Base-by-base conservation (phyloP, 1,284 basidiomycete species). In the Malassezia nana region DNA sequence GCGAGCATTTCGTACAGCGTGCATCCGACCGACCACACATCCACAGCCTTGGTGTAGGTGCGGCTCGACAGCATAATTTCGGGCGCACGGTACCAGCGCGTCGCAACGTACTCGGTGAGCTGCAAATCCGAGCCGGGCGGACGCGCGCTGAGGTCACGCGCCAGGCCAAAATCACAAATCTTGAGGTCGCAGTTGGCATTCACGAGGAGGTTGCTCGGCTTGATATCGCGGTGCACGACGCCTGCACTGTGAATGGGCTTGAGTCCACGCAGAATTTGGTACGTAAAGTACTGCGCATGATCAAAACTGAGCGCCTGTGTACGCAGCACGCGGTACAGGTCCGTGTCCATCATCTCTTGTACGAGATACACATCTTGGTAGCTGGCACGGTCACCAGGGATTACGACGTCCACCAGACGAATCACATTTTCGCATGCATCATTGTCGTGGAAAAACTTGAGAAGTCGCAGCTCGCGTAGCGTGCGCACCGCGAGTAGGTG, bases 1-100 rank as follows among this genome's bases (percentile, higher is more conserved):
- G 83, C 86, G 6, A 96, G 79, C 90, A 96, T 95, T 78, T 96
- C 91, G 2, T 89, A 92, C 28, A 95, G 81, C 72, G 96, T 94
- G 74, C 91, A 95, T 6, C 91, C 91, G 25, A 96, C 87, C 9
- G 88, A 90, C 91, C 91, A 94, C 15, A 69, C 53, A 30, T 69
- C 67, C 28, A 69, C 67, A 9, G 67, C 65, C 52, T 69, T 67
- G n/a, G 67, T 65, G 58, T 69, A 69, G 49, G 56, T 29, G 33
- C 57, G 55, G 57, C 62, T 63, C 16, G 60, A 65, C 22, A 66
- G 57, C 64, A 66, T 66, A 49, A 66, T 66, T 44, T 66, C 64
- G 0, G 64, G 64, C 22, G 64, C 64, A 13, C 64, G 62, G 43
- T 66, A 66, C 64, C 64, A 66, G n/a, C 64, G 54, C 38, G 64